phyloP scores from a whole-genome alignment of 228 moss, liverwort and hornwort genomes.

The Sphagnum magellanicum region DNA sequence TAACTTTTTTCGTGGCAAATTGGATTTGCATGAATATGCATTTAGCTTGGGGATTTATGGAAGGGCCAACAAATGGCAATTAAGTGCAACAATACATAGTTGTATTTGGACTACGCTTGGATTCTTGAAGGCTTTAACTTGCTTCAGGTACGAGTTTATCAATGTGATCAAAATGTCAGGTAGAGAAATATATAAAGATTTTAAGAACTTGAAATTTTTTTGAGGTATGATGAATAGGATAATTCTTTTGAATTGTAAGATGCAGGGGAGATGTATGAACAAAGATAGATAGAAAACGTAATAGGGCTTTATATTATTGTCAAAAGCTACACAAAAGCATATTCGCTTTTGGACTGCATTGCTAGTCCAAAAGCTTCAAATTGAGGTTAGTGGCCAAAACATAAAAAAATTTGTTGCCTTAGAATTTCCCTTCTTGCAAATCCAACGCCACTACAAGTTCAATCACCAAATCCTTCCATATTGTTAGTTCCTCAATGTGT shows the following conservation, averaged over 20 bases:
- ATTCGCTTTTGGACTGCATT: too few species aligned
- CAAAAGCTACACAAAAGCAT: constrained; percentile 39
- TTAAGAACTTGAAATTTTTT: not conserved
- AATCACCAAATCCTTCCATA: too few species aligned
- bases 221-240: not conserved
- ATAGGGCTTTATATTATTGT: constrained; percentile 24
- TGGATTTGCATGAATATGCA: constrained; percentile 61
- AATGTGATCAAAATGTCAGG: not conserved
- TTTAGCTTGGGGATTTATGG: constrained; percentile 78
- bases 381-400: too few species aligned
- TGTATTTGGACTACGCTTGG: constrained; percentile 63
- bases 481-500: too few species aligned
- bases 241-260: constrained; percentile 35
- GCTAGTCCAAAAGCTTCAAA: too few species aligned
- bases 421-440: too few species aligned
- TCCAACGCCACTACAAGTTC: too few species aligned
- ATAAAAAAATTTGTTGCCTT: too few species aligned
- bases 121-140: constrained; percentile 49
- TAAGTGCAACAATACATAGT: constrained; percentile 25
- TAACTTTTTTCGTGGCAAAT: constrained; percentile 17
- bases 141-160: constrained; percentile 22
- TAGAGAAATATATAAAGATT: not conserved
- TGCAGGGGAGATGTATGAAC: constrained; percentile 71
- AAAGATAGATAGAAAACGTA: constrained; percentile 55
- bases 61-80: constrained; percentile 65